These are phyloP conservation scores for Cercospora beticola DNA, from an alignment of 2,329 filamentous ascomycete genomes.

Conservation along the genomic window DNA sequence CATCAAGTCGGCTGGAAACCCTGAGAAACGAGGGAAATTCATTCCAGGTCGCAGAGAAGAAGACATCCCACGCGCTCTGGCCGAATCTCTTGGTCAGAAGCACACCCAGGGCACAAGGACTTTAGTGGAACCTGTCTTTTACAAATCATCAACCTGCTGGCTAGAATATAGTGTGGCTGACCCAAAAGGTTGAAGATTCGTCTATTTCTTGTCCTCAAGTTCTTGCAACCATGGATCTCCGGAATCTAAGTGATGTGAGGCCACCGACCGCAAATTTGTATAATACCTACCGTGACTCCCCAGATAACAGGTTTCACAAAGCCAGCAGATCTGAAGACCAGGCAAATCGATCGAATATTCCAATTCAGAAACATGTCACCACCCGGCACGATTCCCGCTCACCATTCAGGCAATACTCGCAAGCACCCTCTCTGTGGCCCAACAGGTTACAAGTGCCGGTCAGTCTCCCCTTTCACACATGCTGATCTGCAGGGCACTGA, in stretches of 20 bases:
- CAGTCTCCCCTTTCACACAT: not conserved
- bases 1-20: not conserved
- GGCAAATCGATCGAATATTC: not conserved
- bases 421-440: not conserved
- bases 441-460: not conserved
- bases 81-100: not conserved
- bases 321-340: not conserved
- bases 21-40: not conserved
- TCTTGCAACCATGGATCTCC: not conserved
- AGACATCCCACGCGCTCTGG: not conserved
- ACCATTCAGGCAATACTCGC: not conserved
- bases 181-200: not conserved
- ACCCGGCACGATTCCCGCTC: not conserved
- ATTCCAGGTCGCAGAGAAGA: not conserved
- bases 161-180: no score
- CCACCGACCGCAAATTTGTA: not conserved
- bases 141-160: not conserved
- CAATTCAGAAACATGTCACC: not conserved
- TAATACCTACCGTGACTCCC: not conserved
- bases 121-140: not conserved
- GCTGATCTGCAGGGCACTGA: not conserved
- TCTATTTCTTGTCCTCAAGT: not conserved
- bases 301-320: not conserved
- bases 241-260: not conserved
- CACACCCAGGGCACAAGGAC: not conserved